Base-by-base conservation (phyloP, 2,329 filamentous ascomycete species). In the Venturia carpophila region DNA sequence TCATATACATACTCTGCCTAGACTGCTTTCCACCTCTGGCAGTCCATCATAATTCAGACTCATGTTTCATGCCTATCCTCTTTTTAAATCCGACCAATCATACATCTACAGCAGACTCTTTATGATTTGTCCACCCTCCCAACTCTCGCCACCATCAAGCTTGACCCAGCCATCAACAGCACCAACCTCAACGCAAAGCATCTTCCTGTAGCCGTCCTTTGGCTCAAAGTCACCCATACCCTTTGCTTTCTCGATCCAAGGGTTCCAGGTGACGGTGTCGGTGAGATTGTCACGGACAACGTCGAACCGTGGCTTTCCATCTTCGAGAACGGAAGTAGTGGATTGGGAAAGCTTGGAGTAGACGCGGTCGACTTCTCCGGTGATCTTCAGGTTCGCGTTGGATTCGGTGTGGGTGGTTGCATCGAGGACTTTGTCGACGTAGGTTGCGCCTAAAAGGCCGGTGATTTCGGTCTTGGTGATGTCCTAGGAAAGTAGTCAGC, bases 261-360 rank as follows among this genome's bases (percentile, higher is more conserved):
- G 94, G 77, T 99, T 99, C 94, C 94, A 99, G 39, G 97, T 89
- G 0, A 97, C 93, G 19, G 94, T 87, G 70, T 97, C 91, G 68
- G 84, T 84, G 69, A 99, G 82, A 69, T 91, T 92, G 76, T 97
- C 91, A 67, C 94, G 86, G 49, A 88, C 84, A 65, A 97, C 82
- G 67, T 87, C 86, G 79, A 89, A 92, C 62, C 83, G 79, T 17
- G 86, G 80, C 71, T 83, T 83, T 67, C 85, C 87, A 62, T 77
- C 82, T 71, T 90, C 86, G 19, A 80, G 73, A 60, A 95, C 84
- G 15, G 83, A 80, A 47, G 87, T 86, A 0, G 84, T 86, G 68
- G 83, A 81, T 69, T 82, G 88, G 39, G 83, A 80, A 66, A 86
- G 81, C 37, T 75, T 75, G 65, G 86, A 88, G 81, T 97, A 99